Evolutionary conservation across 2,329 filamentous ascomycete species (phyloP).

Genomic region (Nothopassalora personata): DNA sequence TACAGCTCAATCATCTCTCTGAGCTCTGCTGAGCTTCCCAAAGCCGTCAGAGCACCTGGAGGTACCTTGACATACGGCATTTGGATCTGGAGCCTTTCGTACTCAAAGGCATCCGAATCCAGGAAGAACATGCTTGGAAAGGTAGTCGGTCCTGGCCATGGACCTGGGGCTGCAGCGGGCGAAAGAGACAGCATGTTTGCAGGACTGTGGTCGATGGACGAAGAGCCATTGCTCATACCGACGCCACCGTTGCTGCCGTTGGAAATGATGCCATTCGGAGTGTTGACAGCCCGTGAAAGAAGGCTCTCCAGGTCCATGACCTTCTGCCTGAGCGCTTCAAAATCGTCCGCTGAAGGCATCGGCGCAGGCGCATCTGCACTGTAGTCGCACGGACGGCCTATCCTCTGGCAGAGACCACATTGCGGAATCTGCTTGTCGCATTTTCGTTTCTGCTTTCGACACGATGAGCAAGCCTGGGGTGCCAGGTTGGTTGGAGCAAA

Average conservation of each 20-base stretch:
- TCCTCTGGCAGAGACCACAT: conserved; percentile 42
- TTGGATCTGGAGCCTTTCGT: conserved; percentile 35
- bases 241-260: conserved; percentile 6
- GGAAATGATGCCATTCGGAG: not conserved
- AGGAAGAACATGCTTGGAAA: conserved; percentile 45
- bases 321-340: conserved; percentile 20
- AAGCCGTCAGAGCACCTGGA: conserved; percentile 30
- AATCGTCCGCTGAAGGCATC: conserved; percentile 19
- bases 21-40: conserved; percentile 37
- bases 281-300: conserved; percentile 4
- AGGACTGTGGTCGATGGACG: conserved; percentile 22
- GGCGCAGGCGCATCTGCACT: conserved; percentile 10
- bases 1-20: conserved; percentile 39
- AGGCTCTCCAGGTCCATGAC: conserved; percentile 22
- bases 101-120: conserved; percentile 39
- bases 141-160: conserved; percentile 10
- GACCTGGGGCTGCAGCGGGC: not conserved
- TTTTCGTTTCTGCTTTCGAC: conserved; percentile 48
- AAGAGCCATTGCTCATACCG: conserved; percentile 8
- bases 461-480: conserved; percentile 41
- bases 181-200: conserved; percentile 25
- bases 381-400: conserved; percentile 26
- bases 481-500: conserved; percentile 27
- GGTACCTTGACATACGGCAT: conserved; percentile 38
- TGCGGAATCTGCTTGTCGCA: conserved; percentile 48